Conservation (phyloP, 2,329 filamentous ascomycete species). For the Davidsoniella neocaledoniae region DNA sequence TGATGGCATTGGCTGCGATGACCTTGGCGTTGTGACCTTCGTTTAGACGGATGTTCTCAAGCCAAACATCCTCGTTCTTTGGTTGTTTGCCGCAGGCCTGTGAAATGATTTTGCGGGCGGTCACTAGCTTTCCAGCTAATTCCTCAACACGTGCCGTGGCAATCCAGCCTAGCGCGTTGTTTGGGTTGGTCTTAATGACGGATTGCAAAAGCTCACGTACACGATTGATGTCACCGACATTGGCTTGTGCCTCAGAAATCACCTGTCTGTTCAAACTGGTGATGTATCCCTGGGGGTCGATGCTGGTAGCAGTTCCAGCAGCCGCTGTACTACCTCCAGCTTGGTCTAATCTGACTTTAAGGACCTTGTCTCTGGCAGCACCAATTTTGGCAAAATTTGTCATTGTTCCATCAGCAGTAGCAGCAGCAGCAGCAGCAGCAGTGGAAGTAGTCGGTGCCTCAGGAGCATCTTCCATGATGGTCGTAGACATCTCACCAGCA, state of each 20-base stretch:
- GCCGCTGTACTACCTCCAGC: constrained; percentile 45
- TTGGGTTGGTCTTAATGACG: constrained; percentile 91
- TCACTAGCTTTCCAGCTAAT: constrained; percentile 76
- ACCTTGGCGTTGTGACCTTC: constrained; percentile 88
- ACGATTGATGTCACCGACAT: constrained; percentile 88
- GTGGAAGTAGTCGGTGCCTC: constrained; percentile 14
- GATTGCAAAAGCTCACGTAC: constrained; percentile 86
- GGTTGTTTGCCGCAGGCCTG: constrained; percentile 82
- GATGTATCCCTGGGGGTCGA: constrained; percentile 90
- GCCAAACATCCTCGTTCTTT: constrained; percentile 87
- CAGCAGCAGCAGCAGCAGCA: constrained; percentile 32
- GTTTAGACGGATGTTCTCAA: constrained; percentile 88
- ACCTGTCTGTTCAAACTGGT: constrained; percentile 77
- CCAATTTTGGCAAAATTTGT: constrained; percentile 98
- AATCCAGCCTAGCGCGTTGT: constrained; percentile 90
- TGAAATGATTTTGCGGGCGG: constrained; percentile 74
- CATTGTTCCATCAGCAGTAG: constrained; percentile 66
- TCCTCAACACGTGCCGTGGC: constrained; percentile 86
- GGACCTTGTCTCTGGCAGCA: constrained; percentile 85
- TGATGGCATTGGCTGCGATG: constrained; percentile 84
- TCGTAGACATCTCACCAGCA: constrained; percentile 67
- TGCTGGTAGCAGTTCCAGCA: constrained; percentile 69
- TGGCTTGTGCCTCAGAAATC: constrained; percentile 59
- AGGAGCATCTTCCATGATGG: constrained; percentile 58
- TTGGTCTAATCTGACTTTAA: constrained; percentile 80